phyloP scores from a whole-genome alignment of 192 early-diverging fungal species.

The Podila epigama region DNA sequence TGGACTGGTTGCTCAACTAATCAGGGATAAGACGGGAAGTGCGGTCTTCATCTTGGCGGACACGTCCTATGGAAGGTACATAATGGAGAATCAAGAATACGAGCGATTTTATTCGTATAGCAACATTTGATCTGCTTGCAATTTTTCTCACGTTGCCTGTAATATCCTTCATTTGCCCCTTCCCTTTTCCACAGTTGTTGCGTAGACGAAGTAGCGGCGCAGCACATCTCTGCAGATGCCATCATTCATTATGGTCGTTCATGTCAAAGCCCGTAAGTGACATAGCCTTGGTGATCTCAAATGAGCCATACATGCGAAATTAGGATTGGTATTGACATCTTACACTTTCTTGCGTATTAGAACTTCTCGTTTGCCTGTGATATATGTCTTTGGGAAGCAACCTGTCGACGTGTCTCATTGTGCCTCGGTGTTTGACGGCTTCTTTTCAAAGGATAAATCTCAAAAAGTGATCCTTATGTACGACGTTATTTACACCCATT shows the following conservation, averaged over 20 bases:
- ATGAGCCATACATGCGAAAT: background rate
- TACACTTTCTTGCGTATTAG: conserved; percentile 32
- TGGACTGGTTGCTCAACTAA: conserved; percentile 61
- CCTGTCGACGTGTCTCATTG: conserved; percentile 72
- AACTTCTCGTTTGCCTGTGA: conserved; percentile 80
- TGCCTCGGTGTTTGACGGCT: conserved; percentile 50
- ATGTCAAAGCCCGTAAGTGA: conserved; percentile 81
- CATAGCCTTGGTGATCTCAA: background rate
- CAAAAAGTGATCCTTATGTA: conserved; percentile 70
- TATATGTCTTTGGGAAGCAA: conserved; percentile 86
- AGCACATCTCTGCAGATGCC: conserved; percentile 86
- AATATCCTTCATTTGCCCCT: background rate
- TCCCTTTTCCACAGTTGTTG: conserved; percentile 75
- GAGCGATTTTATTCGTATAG: background rate
- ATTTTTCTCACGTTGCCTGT: background rate
- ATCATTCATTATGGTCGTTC: conserved; percentile 96
- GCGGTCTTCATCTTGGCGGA: conserved; percentile 88
- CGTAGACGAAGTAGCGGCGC: conserved; percentile 95
- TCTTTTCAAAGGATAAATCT: conserved; percentile 48
- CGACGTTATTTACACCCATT: conserved; percentile 79
- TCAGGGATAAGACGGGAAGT: conserved; percentile 57
- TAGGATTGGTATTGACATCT: background rate
- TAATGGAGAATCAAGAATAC: background rate
- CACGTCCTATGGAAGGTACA: conserved; percentile 89
- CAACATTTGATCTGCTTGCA: background rate